A percentile compares a stretch with the other conserved stretches of the same genome.
These are phyloP conservation scores for Oryza brachyantha DNA, from an alignment of 176 grass and related monocot genomes.

Conservation along the genomic window DNA sequence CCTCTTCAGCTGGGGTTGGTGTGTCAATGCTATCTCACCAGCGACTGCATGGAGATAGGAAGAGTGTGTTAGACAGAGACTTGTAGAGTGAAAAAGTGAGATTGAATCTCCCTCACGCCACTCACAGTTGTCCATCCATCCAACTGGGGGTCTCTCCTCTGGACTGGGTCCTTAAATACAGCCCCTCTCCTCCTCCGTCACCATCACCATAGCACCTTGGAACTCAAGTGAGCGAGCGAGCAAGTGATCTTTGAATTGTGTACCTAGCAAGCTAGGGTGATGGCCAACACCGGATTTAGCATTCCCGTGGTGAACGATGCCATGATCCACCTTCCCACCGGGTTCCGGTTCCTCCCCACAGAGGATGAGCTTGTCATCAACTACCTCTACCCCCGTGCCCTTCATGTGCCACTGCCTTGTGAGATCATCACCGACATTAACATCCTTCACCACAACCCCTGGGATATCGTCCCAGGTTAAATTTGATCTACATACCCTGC, in stretches of 20 bases:
- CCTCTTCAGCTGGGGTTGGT: no score
- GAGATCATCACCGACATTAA: background rate
- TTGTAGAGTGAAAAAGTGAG: background rate
- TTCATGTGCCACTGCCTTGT: background rate
- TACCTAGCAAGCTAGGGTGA: background rate
- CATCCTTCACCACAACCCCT: slow-evolving; percentile 30
- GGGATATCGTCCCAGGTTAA: slow-evolving; percentile 36
- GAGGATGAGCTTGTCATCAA: background rate
- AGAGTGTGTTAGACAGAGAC: background rate
- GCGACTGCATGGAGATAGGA: background rate
- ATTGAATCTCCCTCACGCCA: background rate
- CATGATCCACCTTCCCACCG: background rate
- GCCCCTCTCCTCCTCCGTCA: background rate
- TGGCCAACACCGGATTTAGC: background rate
- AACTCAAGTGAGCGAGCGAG: background rate
- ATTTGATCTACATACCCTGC: background rate
- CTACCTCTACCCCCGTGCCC: background rate
- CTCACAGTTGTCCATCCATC: background rate
- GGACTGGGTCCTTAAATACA: background rate
- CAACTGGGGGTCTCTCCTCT: background rate
- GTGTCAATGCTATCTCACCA: background rate
- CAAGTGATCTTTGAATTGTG: no score
- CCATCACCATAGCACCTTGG: background rate
- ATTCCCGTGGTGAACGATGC: background rate
- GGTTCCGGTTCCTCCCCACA: background rate